Conservation (phyloP, 2,329 filamentous ascomycete genomes). For the Exserohilum turcica region DNA sequence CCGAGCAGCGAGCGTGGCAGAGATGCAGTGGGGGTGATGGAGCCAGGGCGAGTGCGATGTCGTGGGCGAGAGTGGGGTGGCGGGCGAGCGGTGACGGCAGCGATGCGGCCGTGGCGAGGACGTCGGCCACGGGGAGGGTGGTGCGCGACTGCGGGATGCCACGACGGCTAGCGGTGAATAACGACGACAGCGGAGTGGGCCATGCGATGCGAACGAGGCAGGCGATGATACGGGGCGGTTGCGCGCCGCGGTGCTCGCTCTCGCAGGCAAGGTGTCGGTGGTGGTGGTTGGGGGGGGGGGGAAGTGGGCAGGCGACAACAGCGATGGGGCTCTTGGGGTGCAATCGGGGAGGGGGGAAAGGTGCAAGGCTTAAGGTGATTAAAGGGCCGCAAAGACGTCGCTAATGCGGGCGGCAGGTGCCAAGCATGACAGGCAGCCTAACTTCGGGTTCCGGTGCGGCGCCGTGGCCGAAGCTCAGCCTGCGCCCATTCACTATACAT, state of each 20-base stretch:
- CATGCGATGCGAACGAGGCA: constrained; percentile 29
- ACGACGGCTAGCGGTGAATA: constrained; percentile 24
- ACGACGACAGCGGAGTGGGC: constrained; percentile 19
- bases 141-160: constrained; percentile 13
- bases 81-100: constrained; percentile 31
- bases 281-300: not conserved
- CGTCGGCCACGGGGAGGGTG: not conserved
- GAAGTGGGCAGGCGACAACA: not conserved
- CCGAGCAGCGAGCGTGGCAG: constrained; percentile 1
- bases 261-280: constrained; percentile 1
- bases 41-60: constrained; percentile 1
- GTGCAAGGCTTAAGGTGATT: not conserved
- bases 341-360: not conserved
- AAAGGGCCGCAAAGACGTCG: constrained; percentile 5
- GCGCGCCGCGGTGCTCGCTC: constrained; percentile 10
- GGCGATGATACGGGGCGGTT: constrained; percentile 4
- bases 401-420: constrained; percentile 3
- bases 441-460: not conserved
- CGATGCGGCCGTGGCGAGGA: constrained; percentile 32
- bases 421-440: not conserved
- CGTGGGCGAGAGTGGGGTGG: constrained; percentile 4
- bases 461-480: not conserved
- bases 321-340: not conserved
- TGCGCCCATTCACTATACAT: too few species aligned
- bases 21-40: not conserved